A percentile compares a stretch with the other conserved stretches of the same genome.
phyloP scores from a whole-genome alignment of 176 grass and related monocot genomes.

The Raddia distichophylla region DNA sequence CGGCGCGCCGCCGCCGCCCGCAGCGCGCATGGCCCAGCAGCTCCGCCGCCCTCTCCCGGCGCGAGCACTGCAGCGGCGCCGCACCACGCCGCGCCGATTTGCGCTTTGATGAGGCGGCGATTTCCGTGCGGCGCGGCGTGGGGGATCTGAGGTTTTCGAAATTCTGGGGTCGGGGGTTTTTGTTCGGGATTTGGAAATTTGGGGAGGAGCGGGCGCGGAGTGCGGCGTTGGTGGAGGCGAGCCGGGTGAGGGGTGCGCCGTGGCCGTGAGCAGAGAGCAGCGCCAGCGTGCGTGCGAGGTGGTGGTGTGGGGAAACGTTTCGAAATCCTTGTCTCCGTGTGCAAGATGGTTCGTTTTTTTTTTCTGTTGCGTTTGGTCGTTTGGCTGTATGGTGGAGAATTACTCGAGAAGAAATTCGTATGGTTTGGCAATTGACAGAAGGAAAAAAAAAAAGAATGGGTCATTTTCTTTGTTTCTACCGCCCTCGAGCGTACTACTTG shows the following conservation, averaged over 20 bases:
- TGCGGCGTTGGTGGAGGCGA: neutral
- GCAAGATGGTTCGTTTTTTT: neutral
- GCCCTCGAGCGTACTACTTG: neutral
- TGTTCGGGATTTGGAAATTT: slow-evolving; percentile 39
- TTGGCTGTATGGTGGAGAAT: neutral
- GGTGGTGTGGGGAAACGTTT: slow-evolving; percentile 36
- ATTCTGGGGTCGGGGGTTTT: neutral
- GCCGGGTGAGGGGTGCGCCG: neutral
- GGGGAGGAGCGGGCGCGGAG: neutral
- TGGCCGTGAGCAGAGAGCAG: neutral
- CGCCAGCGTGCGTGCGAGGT: slow-evolving; percentile 10
- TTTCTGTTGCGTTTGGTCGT: neutral
- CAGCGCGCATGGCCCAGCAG: slow-evolving; percentile 31
- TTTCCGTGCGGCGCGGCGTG: neutral
- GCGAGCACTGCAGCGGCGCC: neutral
- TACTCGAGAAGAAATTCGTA: neutral
- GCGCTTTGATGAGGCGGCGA: neutral
- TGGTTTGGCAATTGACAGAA: neutral
- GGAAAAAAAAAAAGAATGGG: neutral
- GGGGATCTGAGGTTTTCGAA: slow-evolving; percentile 43
- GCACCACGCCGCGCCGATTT: neutral
- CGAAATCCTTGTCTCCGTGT: slow-evolving; percentile 40
- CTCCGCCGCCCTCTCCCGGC: neutral
- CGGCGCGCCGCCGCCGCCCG: neutral
- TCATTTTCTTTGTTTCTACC: neutral